A percentile compares a stretch with the other conserved stretches of the same genome.
Conservation (phyloP, 2,329 filamentous ascomycete species). For the Chalaropsis thielavioides region DNA sequence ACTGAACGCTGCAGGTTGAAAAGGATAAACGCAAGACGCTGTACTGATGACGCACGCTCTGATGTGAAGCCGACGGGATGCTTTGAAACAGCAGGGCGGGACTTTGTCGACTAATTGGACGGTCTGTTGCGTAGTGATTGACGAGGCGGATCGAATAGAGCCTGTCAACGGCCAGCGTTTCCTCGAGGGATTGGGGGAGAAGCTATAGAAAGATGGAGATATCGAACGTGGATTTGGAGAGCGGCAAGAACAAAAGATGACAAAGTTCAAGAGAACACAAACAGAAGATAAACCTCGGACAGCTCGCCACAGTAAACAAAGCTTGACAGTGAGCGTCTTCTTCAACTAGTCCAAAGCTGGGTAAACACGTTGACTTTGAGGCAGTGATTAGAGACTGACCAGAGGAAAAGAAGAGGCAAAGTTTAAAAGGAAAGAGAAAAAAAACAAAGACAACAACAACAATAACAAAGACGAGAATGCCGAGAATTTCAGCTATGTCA, state of each 20-base stretch:
- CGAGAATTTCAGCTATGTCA: not conserved
- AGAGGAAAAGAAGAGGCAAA: constrained; percentile 17
- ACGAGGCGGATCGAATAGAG: no score
- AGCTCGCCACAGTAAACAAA: not conserved
- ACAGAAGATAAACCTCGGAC: not conserved
- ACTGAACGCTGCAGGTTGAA: not conserved
- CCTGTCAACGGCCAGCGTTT: no score
- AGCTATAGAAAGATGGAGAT: not conserved
- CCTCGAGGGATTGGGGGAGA: no score
- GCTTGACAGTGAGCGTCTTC: not conserved
- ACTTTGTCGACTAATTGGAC: no score
- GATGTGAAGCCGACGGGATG: no score
- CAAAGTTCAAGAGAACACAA: not conserved
- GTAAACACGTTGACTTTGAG: not conserved
- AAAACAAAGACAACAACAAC: constrained; percentile 11
- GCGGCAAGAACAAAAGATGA: not conserved
- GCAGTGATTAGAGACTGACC: constrained; percentile 4
- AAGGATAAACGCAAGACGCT: not conserved
- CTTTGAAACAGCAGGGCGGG: no score
- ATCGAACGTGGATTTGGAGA: not conserved
- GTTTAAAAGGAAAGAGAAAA: constrained; percentile 4
- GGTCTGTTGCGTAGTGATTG: no score
- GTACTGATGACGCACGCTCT: not conserved
- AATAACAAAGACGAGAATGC: constrained; percentile 13
- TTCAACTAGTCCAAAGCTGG: not conserved